phyloP scores from a whole-genome alignment of 305 asterid genomes.

The Plantago lanceolata region DNA sequence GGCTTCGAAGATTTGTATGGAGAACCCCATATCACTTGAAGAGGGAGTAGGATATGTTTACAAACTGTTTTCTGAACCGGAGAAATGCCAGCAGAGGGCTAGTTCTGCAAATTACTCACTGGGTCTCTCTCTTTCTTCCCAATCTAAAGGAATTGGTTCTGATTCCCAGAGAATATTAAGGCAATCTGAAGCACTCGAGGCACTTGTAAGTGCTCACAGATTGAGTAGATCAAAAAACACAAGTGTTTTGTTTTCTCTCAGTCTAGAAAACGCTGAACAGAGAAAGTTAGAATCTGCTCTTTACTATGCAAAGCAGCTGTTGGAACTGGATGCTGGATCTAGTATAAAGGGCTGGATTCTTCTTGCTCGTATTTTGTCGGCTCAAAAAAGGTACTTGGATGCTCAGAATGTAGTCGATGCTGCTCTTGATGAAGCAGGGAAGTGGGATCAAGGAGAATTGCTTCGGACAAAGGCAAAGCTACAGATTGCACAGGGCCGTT shows the following conservation, averaged over 20 bases:
- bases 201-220: slow-evolving; percentile 56
- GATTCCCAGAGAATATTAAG: slow-evolving; percentile 48
- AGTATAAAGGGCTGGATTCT: slow-evolving; percentile 70
- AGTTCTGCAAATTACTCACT: slow-evolving; percentile 49
- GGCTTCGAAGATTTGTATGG: slow-evolving; percentile 75
- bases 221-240: slow-evolving; percentile 42
- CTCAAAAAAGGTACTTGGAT: slow-evolving; percentile 66
- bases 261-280: slow-evolving; percentile 84
- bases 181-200: slow-evolving; percentile 69
- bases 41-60: slow-evolving; percentile 53
- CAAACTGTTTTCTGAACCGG: slow-evolving; percentile 32
- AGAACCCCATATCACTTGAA: slow-evolving; percentile 37
- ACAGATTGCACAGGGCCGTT: slow-evolving; percentile 64
- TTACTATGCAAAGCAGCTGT: slow-evolving; percentile 57
- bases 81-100: slow-evolving; percentile 41
- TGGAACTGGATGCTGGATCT: slow-evolving; percentile 66
- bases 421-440: slow-evolving; percentile 84
- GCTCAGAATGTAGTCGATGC: slow-evolving; percentile 73
- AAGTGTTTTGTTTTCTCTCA: slow-evolving; percentile 46
- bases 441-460: slow-evolving; percentile 84
- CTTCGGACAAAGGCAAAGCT: slow-evolving; percentile 68
- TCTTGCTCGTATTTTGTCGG: slow-evolving; percentile 80
- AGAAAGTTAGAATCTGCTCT: slow-evolving; percentile 76
- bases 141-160: slow-evolving; percentile 45
- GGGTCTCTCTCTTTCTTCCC: slow-evolving; percentile 62